Conservation (phyloP, 805 yeast species). For the Hanseniaspora thailandica region DNA sequence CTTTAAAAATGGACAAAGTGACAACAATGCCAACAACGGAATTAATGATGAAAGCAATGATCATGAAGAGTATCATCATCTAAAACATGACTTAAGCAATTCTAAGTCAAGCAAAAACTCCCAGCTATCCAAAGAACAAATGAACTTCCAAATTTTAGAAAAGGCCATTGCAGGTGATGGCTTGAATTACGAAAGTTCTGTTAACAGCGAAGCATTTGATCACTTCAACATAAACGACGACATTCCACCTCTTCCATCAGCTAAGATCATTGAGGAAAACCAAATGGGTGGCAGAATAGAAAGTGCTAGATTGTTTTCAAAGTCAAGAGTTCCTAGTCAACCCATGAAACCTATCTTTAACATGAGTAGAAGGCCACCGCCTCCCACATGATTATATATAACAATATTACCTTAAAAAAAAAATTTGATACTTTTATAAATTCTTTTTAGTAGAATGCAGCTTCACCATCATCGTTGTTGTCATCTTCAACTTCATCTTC, state of each 20-base stretch:
- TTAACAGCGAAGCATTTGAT: not conserved
- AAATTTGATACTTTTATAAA: not conserved
- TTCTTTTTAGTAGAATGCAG: constrained; percentile 37
- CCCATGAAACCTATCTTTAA: constrained; percentile 15
- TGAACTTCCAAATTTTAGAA: constrained; percentile 29
- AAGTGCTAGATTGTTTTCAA: constrained; percentile 6
- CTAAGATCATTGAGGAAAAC: constrained; percentile 1
- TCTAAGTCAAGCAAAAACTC: constrained; percentile 13
- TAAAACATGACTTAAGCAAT: not conserved
- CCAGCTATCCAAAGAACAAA: constrained; percentile 15
- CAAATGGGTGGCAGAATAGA: constrained; percentile 12
- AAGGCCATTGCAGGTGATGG: constrained; percentile 26
- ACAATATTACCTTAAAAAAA: no score
- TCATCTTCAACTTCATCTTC: constrained; percentile 41
- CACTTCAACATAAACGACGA: constrained; percentile 4
- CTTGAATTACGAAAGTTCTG: constrained; percentile 15
- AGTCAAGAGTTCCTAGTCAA: constrained; percentile 15
- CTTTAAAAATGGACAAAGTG: constrained; percentile 25
- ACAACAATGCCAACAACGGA: not conserved
- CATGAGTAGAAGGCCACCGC: constrained; percentile 17
- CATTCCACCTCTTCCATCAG: constrained; percentile 10
- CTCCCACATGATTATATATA: constrained; percentile 11
- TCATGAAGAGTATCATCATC: not conserved
- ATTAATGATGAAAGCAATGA: constrained; percentile 15
- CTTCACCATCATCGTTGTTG: constrained; percentile 42